Evolutionary conservation across 345 rosid species (phyloP).

Genomic region (Laguncularia racemosa): DNA sequence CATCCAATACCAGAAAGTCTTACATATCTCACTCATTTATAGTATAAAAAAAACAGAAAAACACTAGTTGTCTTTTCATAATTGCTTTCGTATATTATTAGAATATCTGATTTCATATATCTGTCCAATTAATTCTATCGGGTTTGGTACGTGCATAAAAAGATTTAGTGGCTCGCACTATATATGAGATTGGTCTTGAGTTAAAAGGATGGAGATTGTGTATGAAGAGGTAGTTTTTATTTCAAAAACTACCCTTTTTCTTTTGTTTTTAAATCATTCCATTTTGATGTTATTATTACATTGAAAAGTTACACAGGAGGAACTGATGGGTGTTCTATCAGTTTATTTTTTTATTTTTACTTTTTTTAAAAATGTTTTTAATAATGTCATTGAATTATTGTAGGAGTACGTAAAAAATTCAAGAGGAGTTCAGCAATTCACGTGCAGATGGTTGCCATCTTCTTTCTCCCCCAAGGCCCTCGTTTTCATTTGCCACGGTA

Average conservation of each 20-base stretch:
- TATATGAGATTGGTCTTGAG: not conserved
- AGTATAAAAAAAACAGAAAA: too few species aligned
- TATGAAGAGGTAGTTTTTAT: slow-evolving; percentile 36
- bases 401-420: slow-evolving; percentile 68
- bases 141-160: too few species aligned
- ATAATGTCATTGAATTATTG: not conserved
- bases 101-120: too few species aligned
- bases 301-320: too few species aligned
- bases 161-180: not conserved
- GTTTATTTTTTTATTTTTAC: too few species aligned
- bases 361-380: too few species aligned
- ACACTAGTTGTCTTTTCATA: too few species aligned
- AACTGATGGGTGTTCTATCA: too few species aligned
- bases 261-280: not conserved
- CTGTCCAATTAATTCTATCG: too few species aligned
- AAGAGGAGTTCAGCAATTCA: slow-evolving; percentile 64
- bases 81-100: too few species aligned
- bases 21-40: too few species aligned
- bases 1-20: too few species aligned
- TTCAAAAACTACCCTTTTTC: not conserved
- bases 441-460: slow-evolving; percentile 82
- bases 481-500: slow-evolving; percentile 94
- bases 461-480: slow-evolving; percentile 65
- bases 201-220: slow-evolving; percentile 25
- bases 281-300: not conserved